Evolutionary conservation across 768 basidiomycete genomes (phyloP), one percentile per base, ranked within the genome.

Genomic region (Hirschioporus abietinus): DNA sequence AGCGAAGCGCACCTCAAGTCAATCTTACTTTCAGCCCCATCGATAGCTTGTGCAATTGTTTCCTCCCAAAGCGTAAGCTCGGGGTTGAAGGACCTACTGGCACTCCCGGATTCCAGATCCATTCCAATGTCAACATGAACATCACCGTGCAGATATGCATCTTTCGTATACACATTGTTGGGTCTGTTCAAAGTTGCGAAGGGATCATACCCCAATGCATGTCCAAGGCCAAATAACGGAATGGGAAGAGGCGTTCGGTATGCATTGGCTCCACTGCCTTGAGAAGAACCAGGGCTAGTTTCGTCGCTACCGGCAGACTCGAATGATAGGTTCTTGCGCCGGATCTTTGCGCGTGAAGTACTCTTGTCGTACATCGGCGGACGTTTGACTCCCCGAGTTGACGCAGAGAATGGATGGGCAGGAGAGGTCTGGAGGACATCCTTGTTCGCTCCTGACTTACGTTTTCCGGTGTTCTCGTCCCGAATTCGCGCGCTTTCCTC

Each of bases 371-470:
- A 83, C 15, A 78, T 70, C 2, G 81, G 81, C 27, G 78, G 82
- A 4, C 71, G 71, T 70, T 79, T 79, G 30, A 70, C 76, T 3
- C 82, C 80, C 65, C 84, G 85, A 3, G 82, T 81, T 0, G 87
- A 86, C 0, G 82, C 89, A 15, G 89, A 85, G 64, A 87, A 85
- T 0, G 88, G 88, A 70, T 90, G 74, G 67, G 69, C 65, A 17
- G 60, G 70, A 20, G 27, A 70, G 65, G 27, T 72, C 72, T 7
- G 72, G 71, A 25, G 74, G 76, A 64, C 68, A 76, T 70, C 35
- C 64, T 73, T 1, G 67, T 73, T 66, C 18, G 34, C 73, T 60
- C 20, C 64, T 36, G 0, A 78, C 78, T 61, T 24, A 8, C 60
- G 60, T 24, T 1, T 17, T 23, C 24, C 30, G 15, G 20, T 24